Evolutionary conservation across 352 stramenopile genomes (phyloP), one percentile per base, ranked within the genome.

Genomic region (Aphanomyces cochlioides): DNA sequence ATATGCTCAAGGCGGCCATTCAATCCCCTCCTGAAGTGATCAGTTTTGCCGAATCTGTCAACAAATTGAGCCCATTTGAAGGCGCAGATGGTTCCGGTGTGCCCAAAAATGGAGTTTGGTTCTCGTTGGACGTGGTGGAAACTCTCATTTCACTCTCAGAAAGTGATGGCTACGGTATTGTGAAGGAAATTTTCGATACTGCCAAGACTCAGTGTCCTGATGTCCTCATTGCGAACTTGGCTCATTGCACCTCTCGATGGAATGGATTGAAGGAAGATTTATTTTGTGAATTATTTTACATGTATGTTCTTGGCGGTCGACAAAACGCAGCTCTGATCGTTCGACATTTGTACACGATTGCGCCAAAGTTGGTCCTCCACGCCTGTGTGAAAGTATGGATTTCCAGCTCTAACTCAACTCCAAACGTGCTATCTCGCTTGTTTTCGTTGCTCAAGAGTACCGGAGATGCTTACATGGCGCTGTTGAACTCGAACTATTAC

Each of bases 401-500:
- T 19, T 36, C 50, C 17, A 92, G 92, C 74, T 83, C 84, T 2
- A 83, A 85, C 6, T 87, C 83, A 50, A 87, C 85, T 8, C 83
- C 87, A 17, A 80, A 92, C 66, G 92, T 93, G 50, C 83, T 95
- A 17, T 89, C 82, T 38, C 81, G 87, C 17, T 73, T 95, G 2
- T 95, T 95, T 67, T 84, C 85, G 54, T 72, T 95, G 17, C 92
- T 93, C 61, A 84, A 86, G 43, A 93, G 90, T 74, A 95, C 87
- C 10, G 85, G 85, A 58, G 87, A 95, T 57, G 74, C 87, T 8
- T 93, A 93, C 57, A 80, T 84, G 2, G 89, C 83, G 19, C 82
- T 84, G 59, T 91, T 95, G 61, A 83, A 93, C 74, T 93, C 85
- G 61, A 93, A 95, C 77, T 95, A 93, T 63, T 95, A 92, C 65